phyloP scores from a whole-genome alignment of 805 yeast genomes.

The Lachancea sp. region DNA sequence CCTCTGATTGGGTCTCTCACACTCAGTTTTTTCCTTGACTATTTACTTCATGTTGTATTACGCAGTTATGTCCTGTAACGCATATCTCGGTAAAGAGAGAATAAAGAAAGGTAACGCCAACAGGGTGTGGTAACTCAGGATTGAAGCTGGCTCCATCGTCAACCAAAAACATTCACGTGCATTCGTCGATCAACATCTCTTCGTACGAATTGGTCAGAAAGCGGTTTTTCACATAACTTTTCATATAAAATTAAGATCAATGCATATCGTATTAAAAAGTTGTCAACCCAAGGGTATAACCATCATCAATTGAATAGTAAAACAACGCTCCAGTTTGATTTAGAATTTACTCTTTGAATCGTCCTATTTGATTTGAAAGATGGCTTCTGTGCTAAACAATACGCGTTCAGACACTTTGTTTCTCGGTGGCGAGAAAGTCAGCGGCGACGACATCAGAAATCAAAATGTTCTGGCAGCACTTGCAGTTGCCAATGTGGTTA shows the following conservation, averaged over 20 bases:
- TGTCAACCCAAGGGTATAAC: neutral
- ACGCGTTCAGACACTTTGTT: conserved; percentile 90
- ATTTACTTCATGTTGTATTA: conserved; percentile 1
- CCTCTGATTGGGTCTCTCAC: neutral
- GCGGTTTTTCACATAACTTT: neutral
- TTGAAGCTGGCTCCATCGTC: too few relatives aligned
- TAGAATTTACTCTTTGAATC: neutral
- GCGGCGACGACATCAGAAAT: conserved; percentile 94
- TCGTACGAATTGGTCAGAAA: too few relatives aligned
- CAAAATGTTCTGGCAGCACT: conserved; percentile 94
- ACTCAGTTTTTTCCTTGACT: neutral
- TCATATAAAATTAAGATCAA: too few relatives aligned
- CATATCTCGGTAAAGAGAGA: neutral
- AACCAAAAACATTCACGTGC: too few relatives aligned
- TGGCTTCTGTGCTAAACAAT: conserved; percentile 64
- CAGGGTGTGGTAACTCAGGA: too few relatives aligned
- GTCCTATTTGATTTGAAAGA: conserved; percentile 13
- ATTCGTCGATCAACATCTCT: neutral
- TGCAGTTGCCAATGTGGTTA: conserved; percentile 72
- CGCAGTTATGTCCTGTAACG: conserved; percentile 6
- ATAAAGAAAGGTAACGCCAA: too few relatives aligned
- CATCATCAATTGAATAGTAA: neutral
- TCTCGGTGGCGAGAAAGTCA: conserved; percentile 90
- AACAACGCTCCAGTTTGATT: too few relatives aligned
- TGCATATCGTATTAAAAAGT: too few relatives aligned